Percentiles rank a stretch among this genome's conserved stretches.
phyloP scores from a whole-genome alignment of 352 stramenopile genomes.

The Aphanomyces euteiches region DNA sequence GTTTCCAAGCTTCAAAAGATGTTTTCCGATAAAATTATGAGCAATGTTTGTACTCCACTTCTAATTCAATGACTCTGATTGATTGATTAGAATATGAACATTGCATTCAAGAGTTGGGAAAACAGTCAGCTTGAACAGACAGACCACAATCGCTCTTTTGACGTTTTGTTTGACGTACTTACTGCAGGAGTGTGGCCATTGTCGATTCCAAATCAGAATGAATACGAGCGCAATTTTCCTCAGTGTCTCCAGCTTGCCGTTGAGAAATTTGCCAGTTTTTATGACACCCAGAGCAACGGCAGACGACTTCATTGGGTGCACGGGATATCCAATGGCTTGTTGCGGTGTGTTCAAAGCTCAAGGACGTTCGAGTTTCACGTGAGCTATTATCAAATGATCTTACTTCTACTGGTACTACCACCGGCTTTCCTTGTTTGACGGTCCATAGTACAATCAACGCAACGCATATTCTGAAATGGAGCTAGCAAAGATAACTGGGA shows the following conservation, averaged over 20 bases:
- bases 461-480: slow-evolving; percentile 33
- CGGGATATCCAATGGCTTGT: slow-evolving; percentile 64
- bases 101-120: slow-evolving; percentile 65
- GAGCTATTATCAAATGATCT: slow-evolving; percentile 82
- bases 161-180: slow-evolving; percentile 66
- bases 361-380: slow-evolving; percentile 76
- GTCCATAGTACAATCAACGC: slow-evolving; percentile 58
- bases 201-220: slow-evolving; percentile 50
- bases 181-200: slow-evolving; percentile 83
- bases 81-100: slow-evolving; percentile 51
- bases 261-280: slow-evolving; percentile 78
- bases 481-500: slow-evolving; percentile 51
- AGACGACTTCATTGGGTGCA: slow-evolving; percentile 79
- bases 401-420: slow-evolving; percentile 56
- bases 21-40: slow-evolving; percentile 81
- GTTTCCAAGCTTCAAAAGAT: slow-evolving; percentile 88
- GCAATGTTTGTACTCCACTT: slow-evolving; percentile 49
- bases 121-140: slow-evolving; percentile 52
- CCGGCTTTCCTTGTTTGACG: no score
- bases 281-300: slow-evolving; percentile 67
- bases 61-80: background rate
- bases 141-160: slow-evolving; percentile 38
- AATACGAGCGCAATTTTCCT: slow-evolving; percentile 53
- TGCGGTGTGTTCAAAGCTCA: slow-evolving; percentile 64
- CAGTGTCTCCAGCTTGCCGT: slow-evolving; percentile 52